A percentile compares a stretch with the other conserved stretches of the same genome.
phyloP scores from a whole-genome alignment of 2,329 filamentous ascomycete species.

The Verticillium klebahnii region DNA sequence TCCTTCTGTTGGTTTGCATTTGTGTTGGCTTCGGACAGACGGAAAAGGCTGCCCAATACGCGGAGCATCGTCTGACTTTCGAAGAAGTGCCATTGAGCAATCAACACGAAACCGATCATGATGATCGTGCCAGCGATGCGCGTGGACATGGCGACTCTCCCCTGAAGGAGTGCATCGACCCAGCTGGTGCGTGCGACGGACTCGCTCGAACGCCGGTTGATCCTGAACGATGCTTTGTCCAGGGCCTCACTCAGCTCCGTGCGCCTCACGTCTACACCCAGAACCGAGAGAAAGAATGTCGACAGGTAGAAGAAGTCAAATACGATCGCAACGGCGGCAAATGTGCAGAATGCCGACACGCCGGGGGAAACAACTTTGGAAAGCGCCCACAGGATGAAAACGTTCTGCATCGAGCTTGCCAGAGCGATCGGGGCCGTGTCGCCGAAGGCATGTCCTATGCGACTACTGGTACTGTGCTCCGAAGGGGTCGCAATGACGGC shows the following conservation, averaged over 20 bases:
- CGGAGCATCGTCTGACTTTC: slow-evolving; percentile 47
- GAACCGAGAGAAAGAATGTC: slow-evolving; percentile 74
- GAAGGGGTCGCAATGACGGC: slow-evolving; percentile 68
- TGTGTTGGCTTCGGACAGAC: slow-evolving; percentile 18
- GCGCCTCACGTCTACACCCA: slow-evolving; percentile 74
- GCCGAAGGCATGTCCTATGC: slow-evolving; percentile 71
- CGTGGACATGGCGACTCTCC: slow-evolving; percentile 64
- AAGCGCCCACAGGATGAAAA: slow-evolving; percentile 60
- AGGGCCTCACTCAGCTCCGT: slow-evolving; percentile 72
- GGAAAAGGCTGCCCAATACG: slow-evolving; percentile 25
- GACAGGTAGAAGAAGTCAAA: slow-evolving; percentile 76
- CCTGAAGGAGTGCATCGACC: slow-evolving; percentile 57
- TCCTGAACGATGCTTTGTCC: slow-evolving; percentile 46
- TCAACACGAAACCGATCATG: slow-evolving; percentile 66
- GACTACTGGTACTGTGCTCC: slow-evolving; percentile 61
- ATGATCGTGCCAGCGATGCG: slow-evolving; percentile 71
- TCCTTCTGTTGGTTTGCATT: slow-evolving; percentile 13
- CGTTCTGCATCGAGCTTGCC: slow-evolving; percentile 63
- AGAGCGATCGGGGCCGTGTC: slow-evolving; percentile 67
- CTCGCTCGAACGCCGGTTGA: slow-evolving; percentile 22
- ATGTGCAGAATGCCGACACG: slow-evolving; percentile 71
- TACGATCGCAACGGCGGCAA: slow-evolving; percentile 68
- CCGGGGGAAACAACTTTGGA: slow-evolving; percentile 64
- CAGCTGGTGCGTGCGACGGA: slow-evolving; percentile 43
- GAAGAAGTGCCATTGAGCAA: slow-evolving; percentile 75